A percentile compares a stretch with the other conserved stretches of the same genome.
phyloP scores from a whole-genome alignment of 2,329 filamentous ascomycete species.

The Cytospora chrysosperma region DNA sequence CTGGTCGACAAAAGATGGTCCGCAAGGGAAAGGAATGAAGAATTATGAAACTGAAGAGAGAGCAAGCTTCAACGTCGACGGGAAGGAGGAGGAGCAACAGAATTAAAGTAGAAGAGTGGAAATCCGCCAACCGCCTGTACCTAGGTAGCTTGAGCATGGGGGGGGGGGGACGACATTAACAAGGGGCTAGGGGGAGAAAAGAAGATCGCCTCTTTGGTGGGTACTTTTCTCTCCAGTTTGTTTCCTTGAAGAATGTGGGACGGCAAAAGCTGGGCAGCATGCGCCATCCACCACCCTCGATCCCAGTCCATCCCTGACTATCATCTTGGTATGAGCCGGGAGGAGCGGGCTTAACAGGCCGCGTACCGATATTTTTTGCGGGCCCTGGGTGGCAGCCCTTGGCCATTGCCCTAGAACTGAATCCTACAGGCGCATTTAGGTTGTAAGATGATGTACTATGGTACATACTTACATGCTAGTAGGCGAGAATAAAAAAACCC shows the following conservation, averaged over 20 bases:
- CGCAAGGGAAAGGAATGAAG: neutral
- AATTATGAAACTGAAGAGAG: slow-evolving; percentile 10
- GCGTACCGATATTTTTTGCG: neutral
- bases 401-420: neutral
- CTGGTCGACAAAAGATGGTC: neutral
- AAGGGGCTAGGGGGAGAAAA: slow-evolving; percentile 17
- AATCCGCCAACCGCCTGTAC: neutral
- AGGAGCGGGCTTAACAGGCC: neutral
- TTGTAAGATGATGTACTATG: too few species aligned
- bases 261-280: neutral
- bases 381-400: neutral
- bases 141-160: too few species aligned
- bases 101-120: slow-evolving; percentile 11
- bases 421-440: neutral
- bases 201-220: slow-evolving; percentile 13
- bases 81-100: slow-evolving; percentile 12
- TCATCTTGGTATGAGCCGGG: slow-evolving; percentile 9
- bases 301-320: slow-evolving; percentile 24
- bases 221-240: slow-evolving; percentile 15
- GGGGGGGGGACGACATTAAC: too few species aligned
- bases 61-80: neutral
- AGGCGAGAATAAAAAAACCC: neutral
- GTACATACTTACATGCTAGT: too few species aligned
- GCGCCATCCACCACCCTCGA: neutral
- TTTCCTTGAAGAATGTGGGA: slow-evolving; percentile 11